Conservation (phyloP, 805 yeast genomes). For the Barnettozyma salicaria region DNA sequence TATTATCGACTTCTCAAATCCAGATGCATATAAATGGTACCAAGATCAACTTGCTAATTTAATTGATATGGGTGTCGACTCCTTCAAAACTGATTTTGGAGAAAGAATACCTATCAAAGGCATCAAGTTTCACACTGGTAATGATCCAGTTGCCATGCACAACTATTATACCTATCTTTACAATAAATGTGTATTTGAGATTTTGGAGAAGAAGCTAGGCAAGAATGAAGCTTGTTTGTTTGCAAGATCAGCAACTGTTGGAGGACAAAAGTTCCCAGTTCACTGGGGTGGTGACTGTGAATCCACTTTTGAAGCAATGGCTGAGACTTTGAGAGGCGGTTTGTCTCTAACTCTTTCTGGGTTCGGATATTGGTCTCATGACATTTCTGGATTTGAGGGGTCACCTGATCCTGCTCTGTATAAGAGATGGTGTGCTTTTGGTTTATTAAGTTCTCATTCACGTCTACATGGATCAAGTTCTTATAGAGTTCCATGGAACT, state of each 20-base stretch:
- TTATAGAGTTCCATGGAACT: slow-evolving; percentile 24
- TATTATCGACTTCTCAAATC: slow-evolving; percentile 21
- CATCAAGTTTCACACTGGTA: slow-evolving; percentile 14
- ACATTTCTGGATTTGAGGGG: slow-evolving; percentile 22
- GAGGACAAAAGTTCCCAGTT: slow-evolving; percentile 22
- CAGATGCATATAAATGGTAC: slow-evolving; percentile 21
- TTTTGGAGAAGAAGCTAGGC: slow-evolving; percentile 19
- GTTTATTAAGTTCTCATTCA: slow-evolving; percentile 21
- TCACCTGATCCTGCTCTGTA: slow-evolving; percentile 20
- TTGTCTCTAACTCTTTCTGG: slow-evolving; percentile 19
- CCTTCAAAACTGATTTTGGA: slow-evolving; percentile 23
- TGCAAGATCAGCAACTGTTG: slow-evolving; percentile 23
- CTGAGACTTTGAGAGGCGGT: slow-evolving; percentile 23
- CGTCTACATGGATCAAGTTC: slow-evolving; percentile 22
- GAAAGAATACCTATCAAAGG: slow-evolving; percentile 21
- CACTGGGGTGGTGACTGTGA: slow-evolving; percentile 26
- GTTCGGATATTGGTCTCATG: slow-evolving; percentile 24
- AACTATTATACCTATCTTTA: slow-evolving; percentile 20
- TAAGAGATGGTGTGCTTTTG: slow-evolving; percentile 23
- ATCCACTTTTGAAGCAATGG: slow-evolving; percentile 22
- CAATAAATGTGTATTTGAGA: slow-evolving; percentile 21
- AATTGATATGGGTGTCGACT: slow-evolving; percentile 21
- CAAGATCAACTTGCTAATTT: slow-evolving; percentile 13
- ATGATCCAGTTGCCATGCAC: slow-evolving; percentile 17
- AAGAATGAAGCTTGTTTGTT: slow-evolving; percentile 19